Evolutionary conservation across 148 eudicot species (phyloP), one percentile per base, ranked within the genome.

Genomic region (Rheum nobile): DNA sequence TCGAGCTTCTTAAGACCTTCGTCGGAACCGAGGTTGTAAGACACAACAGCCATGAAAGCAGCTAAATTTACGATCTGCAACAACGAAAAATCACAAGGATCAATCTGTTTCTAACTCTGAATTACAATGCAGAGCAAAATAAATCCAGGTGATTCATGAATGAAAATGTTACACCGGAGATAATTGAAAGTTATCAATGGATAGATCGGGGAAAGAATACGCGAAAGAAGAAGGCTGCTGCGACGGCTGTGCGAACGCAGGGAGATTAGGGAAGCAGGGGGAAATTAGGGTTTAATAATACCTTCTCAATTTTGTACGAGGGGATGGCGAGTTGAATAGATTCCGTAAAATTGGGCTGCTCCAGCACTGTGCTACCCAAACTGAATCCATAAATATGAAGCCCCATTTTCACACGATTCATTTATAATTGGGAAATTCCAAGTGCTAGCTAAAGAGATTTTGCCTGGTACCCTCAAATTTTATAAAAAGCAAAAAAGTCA

Each of bases 1-100:
- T 90, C 97, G 14, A 95, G 96, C 84, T 88, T 87, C 85, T 90
- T 91, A 72, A 95, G 86, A 72, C 98, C 98, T 76, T 91, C 82
- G 1, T 71, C 86, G 24, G 96, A 84, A 73, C 78, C 78, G 34
- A 88, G 83, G 65, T 81, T 79, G 85, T 72, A 74, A 67, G 91
- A 84, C 59, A 89, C 67, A 70, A 82, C 89, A 10, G 93, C 97
- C 98, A 95, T 95, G 74, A 85, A 79, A 22, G 57, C 71, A 54
- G 50, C 7, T 17, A 71, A 39, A 14, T 41, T 16, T 4, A 13
- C 13, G 67, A 59, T 28, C 67, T 59, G 34, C 41, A 63, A 12
- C 32, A 57, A 32, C 11, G 17, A 57, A 28, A 55, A 26, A 24
- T 57, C 34, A 57, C 54, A 50, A 50, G 57, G 24, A 7, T 0